Base-by-base conservation (phyloP, 768 basidiomycete genomes). In the Calocera viscosa region DNA sequence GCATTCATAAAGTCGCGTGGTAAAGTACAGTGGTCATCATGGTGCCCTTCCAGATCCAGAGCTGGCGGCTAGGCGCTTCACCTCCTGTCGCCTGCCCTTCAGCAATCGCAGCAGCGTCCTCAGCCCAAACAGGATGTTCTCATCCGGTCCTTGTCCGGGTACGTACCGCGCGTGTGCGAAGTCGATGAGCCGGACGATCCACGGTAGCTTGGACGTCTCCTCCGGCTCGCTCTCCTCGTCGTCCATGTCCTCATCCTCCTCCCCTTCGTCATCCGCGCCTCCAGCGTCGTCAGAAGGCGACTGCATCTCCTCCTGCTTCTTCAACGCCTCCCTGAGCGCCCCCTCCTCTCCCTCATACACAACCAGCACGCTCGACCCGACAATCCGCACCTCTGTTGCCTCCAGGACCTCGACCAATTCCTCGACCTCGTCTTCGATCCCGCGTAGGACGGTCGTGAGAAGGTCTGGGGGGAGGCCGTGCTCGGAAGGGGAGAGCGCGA, bases 141-240 rank as follows among this genome's bases (percentile, higher is more conserved):
- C 76, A 74, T 97, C 94, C 1, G 86, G 85, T 2, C 94, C 94
- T 71, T 84, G 72, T 0, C 88, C 91, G 0, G 84, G 82, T 7
- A 76, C 80, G 14, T 89, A 69, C 26, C 82, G 78, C 1, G 93
- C 88, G 75, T 98, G 95, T 7, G 94, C 94, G 74, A 99, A 97
- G 78, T 99, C 95, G 70, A 98, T 97, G 70, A 96, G 77, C 70
- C 87, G 87, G 68, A 96, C 80, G 16, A 80, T 78, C 69, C 82
- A 88, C 34, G 84, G 82, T 19, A 80, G 80, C 34, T 78, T 81
- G 66, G 38, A 49, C 35, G 71, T 73, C 66, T 74, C 72, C 12
- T 68, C 49, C n/a, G 64, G 65, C 39, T 66, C 69, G 40, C 64
- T 66, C 49, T 70, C 70, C n/a, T 71, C 76, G 60, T 74, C 78